These are phyloP conservation scores for Plasmodium billcollinsi DNA, from an alignment of 169 alveolate genomes.

Conservation along the genomic window DNA sequence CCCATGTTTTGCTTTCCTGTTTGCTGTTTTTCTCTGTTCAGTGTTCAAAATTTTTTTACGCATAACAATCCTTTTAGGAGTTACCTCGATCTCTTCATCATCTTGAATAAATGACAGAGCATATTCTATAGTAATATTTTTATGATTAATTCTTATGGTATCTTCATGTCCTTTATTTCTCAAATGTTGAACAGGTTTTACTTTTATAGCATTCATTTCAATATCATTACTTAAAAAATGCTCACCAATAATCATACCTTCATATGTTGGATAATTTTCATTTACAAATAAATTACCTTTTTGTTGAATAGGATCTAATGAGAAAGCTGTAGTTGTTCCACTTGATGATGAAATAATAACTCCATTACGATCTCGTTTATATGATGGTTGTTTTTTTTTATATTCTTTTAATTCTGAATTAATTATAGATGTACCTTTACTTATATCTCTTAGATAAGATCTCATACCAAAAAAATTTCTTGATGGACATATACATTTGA, in stretches of 20 bases:
- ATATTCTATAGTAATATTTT: constrained; percentile 89
- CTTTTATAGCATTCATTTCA: constrained; percentile 88
- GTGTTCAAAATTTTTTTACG: constrained; percentile 87
- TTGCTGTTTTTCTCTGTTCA: constrained; percentile 74
- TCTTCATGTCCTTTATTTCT: constrained; percentile 90
- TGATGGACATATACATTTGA: constrained; percentile 77
- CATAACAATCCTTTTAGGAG: constrained; percentile 94
- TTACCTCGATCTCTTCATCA: constrained; percentile 95
- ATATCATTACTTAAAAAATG: constrained; percentile 86
- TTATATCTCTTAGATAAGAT: constrained; percentile 84
- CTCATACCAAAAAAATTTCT: constrained; percentile 87
- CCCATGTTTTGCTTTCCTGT: constrained; percentile 44
- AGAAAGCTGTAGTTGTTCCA: constrained; percentile 91
- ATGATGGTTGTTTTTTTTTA: constrained; percentile 81
- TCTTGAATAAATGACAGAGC: constrained; percentile 92
- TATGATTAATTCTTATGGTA: constrained; percentile 80
- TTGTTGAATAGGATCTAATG: constrained; percentile 89
- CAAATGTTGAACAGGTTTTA: constrained; percentile 89
- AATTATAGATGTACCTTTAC: constrained; percentile 91
- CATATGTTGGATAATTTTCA: constrained; percentile 89
- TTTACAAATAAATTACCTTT: constrained; percentile 90
- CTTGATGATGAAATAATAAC: constrained; percentile 88
- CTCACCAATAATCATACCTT: constrained; percentile 93
- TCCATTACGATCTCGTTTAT: constrained; percentile 86
- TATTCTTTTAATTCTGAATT: constrained; percentile 87